These are phyloP conservation scores for Alnus rubra DNA, from an alignment of 306 rosid genomes.

Conservation along the genomic window DNA sequence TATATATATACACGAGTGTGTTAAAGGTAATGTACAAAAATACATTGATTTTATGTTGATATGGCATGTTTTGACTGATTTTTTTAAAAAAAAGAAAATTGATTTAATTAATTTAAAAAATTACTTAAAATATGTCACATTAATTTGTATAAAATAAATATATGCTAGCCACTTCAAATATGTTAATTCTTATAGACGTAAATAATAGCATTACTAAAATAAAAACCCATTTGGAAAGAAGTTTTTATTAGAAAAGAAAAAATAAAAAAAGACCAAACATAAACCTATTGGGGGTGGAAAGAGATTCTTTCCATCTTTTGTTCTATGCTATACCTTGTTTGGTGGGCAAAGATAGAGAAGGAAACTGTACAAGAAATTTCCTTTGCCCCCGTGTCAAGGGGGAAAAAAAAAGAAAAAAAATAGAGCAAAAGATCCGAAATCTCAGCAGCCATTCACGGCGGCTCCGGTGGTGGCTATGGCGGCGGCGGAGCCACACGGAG, in stretches of 20 bases:
- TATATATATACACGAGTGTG: no score
- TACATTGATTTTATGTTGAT: no score
- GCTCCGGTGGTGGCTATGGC: conserved; percentile 8
- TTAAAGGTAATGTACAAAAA: no score
- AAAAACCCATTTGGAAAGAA: no score
- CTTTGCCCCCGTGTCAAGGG: not conserved
- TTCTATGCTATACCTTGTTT: not conserved
- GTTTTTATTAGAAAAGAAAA: not conserved
- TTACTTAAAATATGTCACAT: no score
- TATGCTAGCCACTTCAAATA: no score
- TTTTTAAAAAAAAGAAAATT: no score
- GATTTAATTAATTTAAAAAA: no score
- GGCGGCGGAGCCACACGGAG: conserved; percentile 11
- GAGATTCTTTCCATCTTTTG: conserved; percentile 22
- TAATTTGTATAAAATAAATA: no score
- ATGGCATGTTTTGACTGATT: no score
- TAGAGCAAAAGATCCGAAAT: not conserved
- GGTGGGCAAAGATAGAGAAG: not conserved
- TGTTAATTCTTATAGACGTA: no score
- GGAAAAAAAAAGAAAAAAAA: not conserved
- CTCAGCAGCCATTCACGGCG: conserved; percentile 21
- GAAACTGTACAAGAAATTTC: conserved; percentile 19
- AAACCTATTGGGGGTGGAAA: conserved; percentile 11
- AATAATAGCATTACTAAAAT: no score
- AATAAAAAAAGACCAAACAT: not conserved